Base-by-base conservation (phyloP, 768 basidiomycete genomes). In the Piloderma croceum region DNA sequence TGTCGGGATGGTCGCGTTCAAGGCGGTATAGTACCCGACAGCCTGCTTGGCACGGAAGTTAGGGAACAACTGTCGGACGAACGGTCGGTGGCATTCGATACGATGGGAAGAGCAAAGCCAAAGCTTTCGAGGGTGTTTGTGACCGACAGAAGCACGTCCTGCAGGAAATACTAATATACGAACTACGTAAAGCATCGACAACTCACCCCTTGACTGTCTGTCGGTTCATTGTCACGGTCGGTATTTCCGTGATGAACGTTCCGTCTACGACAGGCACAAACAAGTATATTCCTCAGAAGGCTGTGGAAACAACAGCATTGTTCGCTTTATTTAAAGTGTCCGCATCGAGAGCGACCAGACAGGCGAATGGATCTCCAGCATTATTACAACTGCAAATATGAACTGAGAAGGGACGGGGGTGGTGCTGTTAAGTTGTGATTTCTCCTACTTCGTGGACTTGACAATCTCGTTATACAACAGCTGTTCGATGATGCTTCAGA, bases 201-300 rank as follows among this genome's bases (percentile, higher is more conserved):
- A 35, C 61, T n/a, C 36, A 64, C 65, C 12, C 62, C 65, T 67
- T 65, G 15, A 59, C 45, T 2, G 48, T 47, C 21, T 59, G 49
- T 37, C 52, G 45, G 10, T 37, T 39, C 3, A 67, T 45, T 2
- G 61, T 54, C 29, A 53, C 41, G 2, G 58, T 61, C 3, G 65
- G 62, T 6, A 53, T 52, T 41, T 63, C 62, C 6, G 48, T 41
- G 15, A 67, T 64, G 43, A 67, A 56, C 1, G 52, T 38, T 5
- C 61, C 65, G 31, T 67, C 65, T 2, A 68, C 57, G 20, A 68
- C 64, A 3, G 66, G 66, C 7, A 57, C 56, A 23, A 61, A 56
- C n/a, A 46, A n/a, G 21, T 52, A 61, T 3, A 60, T 62, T 1
- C 61, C 59, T 32, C 50, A 62, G 41, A 63, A 59, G 12, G 53